Evolutionary conservation across 2,329 filamentous ascomycete species (phyloP), one percentile per base, ranked within the genome.

Genomic region (Chaetomium sp.): DNA sequence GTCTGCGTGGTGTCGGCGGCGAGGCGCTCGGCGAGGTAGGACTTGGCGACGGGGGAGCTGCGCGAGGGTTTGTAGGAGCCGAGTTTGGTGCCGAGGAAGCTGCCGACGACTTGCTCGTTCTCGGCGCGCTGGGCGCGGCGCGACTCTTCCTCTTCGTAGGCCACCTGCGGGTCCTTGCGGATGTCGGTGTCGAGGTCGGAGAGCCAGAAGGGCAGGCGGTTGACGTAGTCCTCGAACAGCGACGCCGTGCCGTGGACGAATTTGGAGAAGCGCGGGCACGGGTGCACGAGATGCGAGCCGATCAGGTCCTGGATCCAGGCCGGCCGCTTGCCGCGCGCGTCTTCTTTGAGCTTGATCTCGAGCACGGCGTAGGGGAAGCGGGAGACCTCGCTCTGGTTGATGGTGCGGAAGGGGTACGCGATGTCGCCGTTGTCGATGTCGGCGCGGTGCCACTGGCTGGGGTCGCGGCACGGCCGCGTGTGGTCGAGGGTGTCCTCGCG

Each of bases 141-240:
- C 70, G 92, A 85, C 69, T 96, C 91, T 70, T 97, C 91, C 65
- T 94, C 87, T 61, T 95, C 88, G 68, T 95, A 96, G 0, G 92
- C 92, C 60, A 82, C 81, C 69, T 94, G 88, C 0, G 94, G 94
- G 68, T 97, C 91, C 68, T 89, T 90, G 63, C 92, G 86, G 67
- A 99, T 99, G 68, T 99, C 94, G 36, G 83, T 89, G 68, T 96
- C 92, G 44, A 97, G 79, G 60, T 95, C 88, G 65, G 87, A 87
- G 37, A 97, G 81, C 94, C 94, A 99, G 75, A 97, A 96, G 11
- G 94, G 94, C 66, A 97, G 85, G 60, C 84, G 91, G 73, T 97
- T 97, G 70, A 99, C 91, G 67, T 96, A 84, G 71, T 99, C 90
- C 66, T 97, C 94, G 64, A 97, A 97, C 2, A 99, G 79, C 41